These are phyloP conservation scores for Trypanosoma congolense DNA, from an alignment of 208 protist species.

Conservation along the genomic window DNA sequence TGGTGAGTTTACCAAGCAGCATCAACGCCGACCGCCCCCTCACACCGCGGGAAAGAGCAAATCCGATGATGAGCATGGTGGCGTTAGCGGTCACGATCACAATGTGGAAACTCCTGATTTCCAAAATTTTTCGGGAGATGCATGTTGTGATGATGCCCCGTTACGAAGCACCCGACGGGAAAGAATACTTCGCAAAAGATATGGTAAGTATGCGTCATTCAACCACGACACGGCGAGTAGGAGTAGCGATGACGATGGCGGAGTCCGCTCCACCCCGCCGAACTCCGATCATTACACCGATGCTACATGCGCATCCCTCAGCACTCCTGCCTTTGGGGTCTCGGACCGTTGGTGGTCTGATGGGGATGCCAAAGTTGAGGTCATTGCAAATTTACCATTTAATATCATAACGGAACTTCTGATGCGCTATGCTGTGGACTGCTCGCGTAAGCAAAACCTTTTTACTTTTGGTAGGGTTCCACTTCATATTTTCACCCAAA, in stretches of 20 bases:
- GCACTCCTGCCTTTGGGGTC: constrained; percentile 27
- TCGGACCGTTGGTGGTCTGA: constrained; percentile 72
- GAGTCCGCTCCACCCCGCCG: background rate
- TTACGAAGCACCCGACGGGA: constrained; percentile 54
- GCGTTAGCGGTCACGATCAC: background rate
- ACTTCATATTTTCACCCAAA: constrained; percentile 84
- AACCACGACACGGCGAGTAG: constrained; percentile 21
- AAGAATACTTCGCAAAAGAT: constrained; percentile 42
- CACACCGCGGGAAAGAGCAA: background rate
- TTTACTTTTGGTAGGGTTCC: constrained; percentile 82
- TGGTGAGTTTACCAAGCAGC: constrained; percentile 52
- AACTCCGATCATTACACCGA: background rate
- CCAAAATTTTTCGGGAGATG: no score
- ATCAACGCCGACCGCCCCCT: constrained; percentile 27
- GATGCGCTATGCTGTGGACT: constrained; percentile 81
- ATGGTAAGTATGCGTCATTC: constrained; percentile 18
- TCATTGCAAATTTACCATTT: constrained; percentile 86
- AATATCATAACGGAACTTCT: constrained; percentile 74
- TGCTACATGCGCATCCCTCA: background rate
- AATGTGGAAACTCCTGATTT: no score
- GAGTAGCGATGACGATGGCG: no score
- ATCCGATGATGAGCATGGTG: constrained; percentile 1
- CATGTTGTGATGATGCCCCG: constrained; percentile 39
- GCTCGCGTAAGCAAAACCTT: constrained; percentile 51
- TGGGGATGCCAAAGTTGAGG: constrained; percentile 81